Percentiles rank a stretch among this genome's conserved stretches.
Conservation (phyloP, 306 rosid species). For the Castanospermum australe region DNA sequence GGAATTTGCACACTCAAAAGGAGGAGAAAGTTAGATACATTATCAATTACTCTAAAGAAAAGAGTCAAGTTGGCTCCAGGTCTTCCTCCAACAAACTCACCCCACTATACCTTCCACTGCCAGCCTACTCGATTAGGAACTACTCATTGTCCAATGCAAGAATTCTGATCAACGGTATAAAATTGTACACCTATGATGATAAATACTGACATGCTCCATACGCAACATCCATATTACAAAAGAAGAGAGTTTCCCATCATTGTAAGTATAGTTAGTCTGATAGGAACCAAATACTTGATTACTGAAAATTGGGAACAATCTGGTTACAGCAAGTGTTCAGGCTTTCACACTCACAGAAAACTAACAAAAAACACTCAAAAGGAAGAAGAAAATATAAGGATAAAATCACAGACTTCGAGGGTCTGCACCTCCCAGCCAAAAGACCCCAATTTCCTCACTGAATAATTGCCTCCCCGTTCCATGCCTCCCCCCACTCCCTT, state of each 20-base stretch:
- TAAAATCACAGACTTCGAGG: no score
- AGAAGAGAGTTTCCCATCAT: not conserved
- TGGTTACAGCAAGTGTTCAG: no score
- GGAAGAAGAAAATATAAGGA: no score
- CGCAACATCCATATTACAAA: not conserved
- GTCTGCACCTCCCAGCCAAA: no score
- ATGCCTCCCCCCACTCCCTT: no score
- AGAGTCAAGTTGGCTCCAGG: conserved; percentile 16
- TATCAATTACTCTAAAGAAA: conserved; percentile 11
- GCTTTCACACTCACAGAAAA: no score
- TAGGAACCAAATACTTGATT: no score
- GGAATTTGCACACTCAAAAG: conserved; percentile 24
- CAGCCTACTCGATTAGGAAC: conserved; percentile 6
- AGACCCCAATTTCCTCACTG: no score
- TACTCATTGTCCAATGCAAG: conserved; percentile 12
- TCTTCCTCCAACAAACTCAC: conserved; percentile 26
- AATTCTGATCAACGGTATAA: conserved; percentile 13
- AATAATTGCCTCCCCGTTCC: no score
- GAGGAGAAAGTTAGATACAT: conserved; percentile 19
- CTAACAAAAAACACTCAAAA: no score
- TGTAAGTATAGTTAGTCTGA: conserved; percentile 5
- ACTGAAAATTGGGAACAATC: no score
- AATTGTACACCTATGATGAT: not conserved
- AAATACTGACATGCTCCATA: conserved; percentile 4
- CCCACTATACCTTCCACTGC: not conserved